A percentile compares a stretch with the other conserved stretches of the same genome.
Conservation (phyloP, 2,329 filamentous ascomycete species). For the Cytospora leucostoma region DNA sequence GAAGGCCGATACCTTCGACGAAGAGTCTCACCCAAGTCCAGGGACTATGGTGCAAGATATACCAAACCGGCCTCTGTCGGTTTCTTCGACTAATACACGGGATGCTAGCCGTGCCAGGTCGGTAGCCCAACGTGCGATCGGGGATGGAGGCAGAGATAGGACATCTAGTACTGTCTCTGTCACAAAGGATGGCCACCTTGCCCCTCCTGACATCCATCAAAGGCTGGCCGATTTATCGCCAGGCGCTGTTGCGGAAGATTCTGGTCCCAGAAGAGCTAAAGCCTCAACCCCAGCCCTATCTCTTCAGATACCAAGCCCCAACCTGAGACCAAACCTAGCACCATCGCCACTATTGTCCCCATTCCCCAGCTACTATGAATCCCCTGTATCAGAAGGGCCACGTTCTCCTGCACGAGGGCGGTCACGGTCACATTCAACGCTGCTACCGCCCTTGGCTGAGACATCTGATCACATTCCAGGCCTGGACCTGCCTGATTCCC, state of each 20-base stretch:
- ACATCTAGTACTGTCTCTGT: conserved; percentile 32
- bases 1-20: not conserved
- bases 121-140: conserved; percentile 32
- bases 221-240: conserved; percentile 27
- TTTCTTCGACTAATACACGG: not conserved
- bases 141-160: conserved; percentile 34
- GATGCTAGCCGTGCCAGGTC: conserved; percentile 13
- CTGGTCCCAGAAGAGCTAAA: conserved; percentile 9
- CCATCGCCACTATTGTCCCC: conserved; percentile 57
- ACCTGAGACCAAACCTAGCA: conserved; percentile 44
- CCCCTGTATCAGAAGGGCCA: conserved; percentile 39
- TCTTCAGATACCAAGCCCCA: conserved; percentile 51
- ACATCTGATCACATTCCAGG: conserved; percentile 40
- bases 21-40: not conserved
- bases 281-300: conserved; percentile 28
- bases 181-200: conserved; percentile 36
- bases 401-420: conserved; percentile 39
- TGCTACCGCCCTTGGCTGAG: conserved; percentile 47
- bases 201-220: conserved; percentile 33
- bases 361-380: conserved; percentile 70
- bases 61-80: conserved; percentile 1
- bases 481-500: conserved; percentile 41
- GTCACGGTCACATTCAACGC: conserved; percentile 56
- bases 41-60: not conserved
- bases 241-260: conserved; percentile 28